These are phyloP conservation scores for Pleurotus cornucopiae DNA, from an alignment of 768 basidiomycete species.

Conservation along the genomic window DNA sequence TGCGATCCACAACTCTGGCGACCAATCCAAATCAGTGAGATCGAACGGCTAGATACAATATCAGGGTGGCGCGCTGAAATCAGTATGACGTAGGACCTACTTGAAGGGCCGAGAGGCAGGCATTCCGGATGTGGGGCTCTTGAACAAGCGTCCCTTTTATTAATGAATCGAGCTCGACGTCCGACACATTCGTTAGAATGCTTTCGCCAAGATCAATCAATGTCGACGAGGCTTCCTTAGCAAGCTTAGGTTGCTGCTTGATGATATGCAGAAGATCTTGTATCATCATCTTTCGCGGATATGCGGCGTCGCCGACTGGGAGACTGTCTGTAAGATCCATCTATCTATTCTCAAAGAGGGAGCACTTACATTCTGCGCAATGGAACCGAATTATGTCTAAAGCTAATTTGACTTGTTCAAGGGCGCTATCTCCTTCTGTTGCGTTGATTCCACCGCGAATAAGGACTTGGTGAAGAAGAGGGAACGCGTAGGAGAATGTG, in stretches of 20 bases:
- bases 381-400: conserved; percentile 70
- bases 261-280: conserved; percentile 70
- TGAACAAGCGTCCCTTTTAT: conserved; percentile 75
- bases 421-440: conserved; percentile 65
- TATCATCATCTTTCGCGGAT: conserved; percentile 71
- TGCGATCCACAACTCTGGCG: conserved; percentile 81
- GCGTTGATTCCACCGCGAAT: conserved; percentile 62
- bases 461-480: conserved; percentile 69
- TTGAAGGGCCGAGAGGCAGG: conserved; percentile 88
- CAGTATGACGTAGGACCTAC: conserved; percentile 29
- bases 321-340: conserved; percentile 1
- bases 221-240: conserved; percentile 78
- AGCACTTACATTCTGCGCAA: conserved; percentile 65
- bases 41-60: conserved; percentile 70
- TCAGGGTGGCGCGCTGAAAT: conserved; percentile 2
- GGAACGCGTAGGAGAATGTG: conserved; percentile 79
- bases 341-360: not conserved
- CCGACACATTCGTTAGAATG: conserved; percentile 59
- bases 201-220: conserved; percentile 81
- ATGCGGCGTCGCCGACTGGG: conserved; percentile 64
- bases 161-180: conserved; percentile 61
- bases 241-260: conserved; percentile 70
- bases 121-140: conserved; percentile 83
- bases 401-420: conserved; percentile 75
- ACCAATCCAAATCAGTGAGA: conserved; percentile 92